Evolutionary conservation across 2,329 filamentous ascomycete species (phyloP).

Genomic region (Aspergillus luchuensis): DNA sequence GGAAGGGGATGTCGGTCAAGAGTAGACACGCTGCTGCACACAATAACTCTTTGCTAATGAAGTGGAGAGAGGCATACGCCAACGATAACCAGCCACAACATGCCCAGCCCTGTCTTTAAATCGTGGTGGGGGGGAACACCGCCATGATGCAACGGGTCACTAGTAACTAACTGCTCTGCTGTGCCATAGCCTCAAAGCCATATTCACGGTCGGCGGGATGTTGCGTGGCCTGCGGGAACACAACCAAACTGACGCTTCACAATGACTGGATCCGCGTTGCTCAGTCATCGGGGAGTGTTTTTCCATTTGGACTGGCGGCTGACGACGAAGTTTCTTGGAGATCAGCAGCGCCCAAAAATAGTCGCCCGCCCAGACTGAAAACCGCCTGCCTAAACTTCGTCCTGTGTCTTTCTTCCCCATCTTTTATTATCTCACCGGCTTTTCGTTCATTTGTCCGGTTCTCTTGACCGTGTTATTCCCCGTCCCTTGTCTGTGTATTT

Average conservation of each 20-base stretch:
- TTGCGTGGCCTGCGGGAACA: neutral
- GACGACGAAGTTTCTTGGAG: neutral
- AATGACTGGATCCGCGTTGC: neutral
- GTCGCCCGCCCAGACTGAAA: slow-evolving; percentile 5
- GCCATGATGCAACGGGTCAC: neutral
- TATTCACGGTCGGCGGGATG: neutral
- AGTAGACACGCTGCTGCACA: too few species aligned
- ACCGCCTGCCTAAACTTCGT: slow-evolving; percentile 8
- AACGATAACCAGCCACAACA: neutral
- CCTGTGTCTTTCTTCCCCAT: neutral
- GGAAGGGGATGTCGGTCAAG: neutral
- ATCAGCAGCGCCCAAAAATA: slow-evolving; percentile 11
- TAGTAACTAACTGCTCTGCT: too few species aligned
- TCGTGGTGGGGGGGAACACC: neutral
- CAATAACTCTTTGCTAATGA: too few species aligned
- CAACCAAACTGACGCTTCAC: neutral
- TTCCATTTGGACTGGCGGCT: neutral
- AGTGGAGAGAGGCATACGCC: neutral
- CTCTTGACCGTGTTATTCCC: too few species aligned
- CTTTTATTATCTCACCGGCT: neutral
- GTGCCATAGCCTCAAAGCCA: neutral
- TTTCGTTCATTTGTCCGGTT: neutral
- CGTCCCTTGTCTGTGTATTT: neutral
- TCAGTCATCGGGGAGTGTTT: neutral
- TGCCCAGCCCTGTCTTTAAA: neutral